Percentiles rank a stretch among this genome's conserved stretches.
Evolutionary conservation across 768 basidiomycete species (phyloP).

Genomic region (Collybia mongolica): DNA sequence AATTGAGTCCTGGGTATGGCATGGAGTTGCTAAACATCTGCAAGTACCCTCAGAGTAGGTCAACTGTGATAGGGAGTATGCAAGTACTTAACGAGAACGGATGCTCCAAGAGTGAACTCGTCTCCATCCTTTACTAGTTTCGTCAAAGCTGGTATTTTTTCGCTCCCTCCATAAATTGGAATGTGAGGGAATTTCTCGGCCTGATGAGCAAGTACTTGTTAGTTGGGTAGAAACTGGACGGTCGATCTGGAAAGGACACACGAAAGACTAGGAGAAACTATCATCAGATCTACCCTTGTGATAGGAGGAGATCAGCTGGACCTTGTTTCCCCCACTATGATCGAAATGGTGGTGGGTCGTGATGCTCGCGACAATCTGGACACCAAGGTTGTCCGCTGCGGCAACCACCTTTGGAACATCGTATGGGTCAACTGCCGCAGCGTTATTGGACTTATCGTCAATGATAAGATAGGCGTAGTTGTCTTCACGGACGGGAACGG

Average conservation of each 20-base stretch:
- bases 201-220: constrained; percentile 22
- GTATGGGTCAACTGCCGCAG: constrained; percentile 80
- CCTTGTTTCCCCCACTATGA: constrained; percentile 86
- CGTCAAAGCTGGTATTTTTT: constrained; percentile 63
- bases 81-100: constrained; percentile 55
- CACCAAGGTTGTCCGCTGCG: constrained; percentile 59
- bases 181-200: constrained; percentile 42
- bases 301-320: constrained; percentile 23
- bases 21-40: constrained; percentile 85
- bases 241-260: constrained; percentile 27
- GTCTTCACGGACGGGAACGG: constrained; percentile 77
- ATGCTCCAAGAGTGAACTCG: constrained; percentile 70
- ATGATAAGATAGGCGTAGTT: constrained; percentile 87
- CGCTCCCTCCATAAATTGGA: constrained; percentile 81
- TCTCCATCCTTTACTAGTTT: constrained; percentile 79
- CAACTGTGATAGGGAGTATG: background rate
- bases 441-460: constrained; percentile 62
- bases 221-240: constrained; percentile 1
- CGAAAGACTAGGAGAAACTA: constrained; percentile 41
- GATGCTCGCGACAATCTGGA: constrained; percentile 68
- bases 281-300: background rate
- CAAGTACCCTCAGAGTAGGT: constrained; percentile 6
- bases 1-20: constrained; percentile 96
- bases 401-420: constrained; percentile 69
- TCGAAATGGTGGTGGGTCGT: constrained; percentile 95